These are phyloP conservation scores for Trichomonas vaginalis DNA, from an alignment of 208 protist genomes.

Conservation along the genomic window DNA sequence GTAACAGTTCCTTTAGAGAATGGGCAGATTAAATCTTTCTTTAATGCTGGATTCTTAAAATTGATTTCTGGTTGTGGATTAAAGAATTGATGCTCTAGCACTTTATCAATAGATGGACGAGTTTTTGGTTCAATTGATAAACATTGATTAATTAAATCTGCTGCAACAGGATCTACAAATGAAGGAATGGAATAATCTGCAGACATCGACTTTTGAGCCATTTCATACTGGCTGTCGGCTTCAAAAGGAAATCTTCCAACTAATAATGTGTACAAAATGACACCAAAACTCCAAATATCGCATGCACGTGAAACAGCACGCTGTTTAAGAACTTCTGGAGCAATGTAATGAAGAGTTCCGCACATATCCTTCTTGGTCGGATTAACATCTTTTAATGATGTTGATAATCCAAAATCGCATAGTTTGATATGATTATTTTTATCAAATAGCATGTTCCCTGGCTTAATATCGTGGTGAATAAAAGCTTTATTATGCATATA, in stretches of 20 bases:
- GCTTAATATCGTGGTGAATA: background rate
- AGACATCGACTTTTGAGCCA: background rate
- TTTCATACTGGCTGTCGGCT: background rate
- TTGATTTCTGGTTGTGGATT: background rate
- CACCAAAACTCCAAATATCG: background rate
- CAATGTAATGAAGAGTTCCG: background rate
- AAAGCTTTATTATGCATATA: slow-evolving; percentile 1
- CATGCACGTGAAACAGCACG: background rate
- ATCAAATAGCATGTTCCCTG: background rate
- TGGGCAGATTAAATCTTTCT: background rate
- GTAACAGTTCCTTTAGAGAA: background rate
- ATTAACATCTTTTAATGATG: background rate
- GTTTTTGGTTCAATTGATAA: background rate
- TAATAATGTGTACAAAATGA: background rate
- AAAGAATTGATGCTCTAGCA: background rate
- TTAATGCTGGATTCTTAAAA: background rate
- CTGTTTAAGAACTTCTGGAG: background rate
- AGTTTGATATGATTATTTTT: background rate
- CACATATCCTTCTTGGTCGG: background rate
- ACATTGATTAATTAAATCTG: background rate
- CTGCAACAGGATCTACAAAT: background rate
- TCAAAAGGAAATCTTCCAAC: background rate
- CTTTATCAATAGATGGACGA: background rate
- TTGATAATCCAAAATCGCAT: background rate
- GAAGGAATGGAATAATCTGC: background rate